phyloP scores from a whole-genome alignment of 2,329 filamentous ascomycete species.

The Colletotrichum falcatum region DNA sequence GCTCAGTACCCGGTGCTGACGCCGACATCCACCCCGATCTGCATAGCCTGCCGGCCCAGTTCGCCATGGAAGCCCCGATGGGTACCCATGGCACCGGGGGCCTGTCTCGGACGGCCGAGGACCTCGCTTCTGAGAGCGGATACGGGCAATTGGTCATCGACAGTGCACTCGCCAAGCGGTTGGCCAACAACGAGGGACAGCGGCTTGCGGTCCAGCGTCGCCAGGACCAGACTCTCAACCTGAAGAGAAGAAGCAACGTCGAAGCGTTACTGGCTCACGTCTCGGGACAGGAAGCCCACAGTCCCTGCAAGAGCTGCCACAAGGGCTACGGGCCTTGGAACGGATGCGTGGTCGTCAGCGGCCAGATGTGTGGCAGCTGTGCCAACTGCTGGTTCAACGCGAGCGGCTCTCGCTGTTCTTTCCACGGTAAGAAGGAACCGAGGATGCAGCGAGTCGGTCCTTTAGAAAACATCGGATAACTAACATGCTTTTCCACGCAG shows the following conservation, averaged over 20 bases:
- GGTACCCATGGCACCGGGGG: conserved; percentile 26
- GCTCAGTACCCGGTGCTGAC: conserved; percentile 41
- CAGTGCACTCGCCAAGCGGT: conserved; percentile 65
- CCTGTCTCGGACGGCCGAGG: conserved; percentile 55
- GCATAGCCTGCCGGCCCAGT: conserved; percentile 44
- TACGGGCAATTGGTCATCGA: conserved; percentile 62
- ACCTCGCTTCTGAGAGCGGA: conserved; percentile 60
- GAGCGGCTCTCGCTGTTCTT: conserved; percentile 69
- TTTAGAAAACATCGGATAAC: background rate
- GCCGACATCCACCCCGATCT: conserved; percentile 45
- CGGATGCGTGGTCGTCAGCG: conserved; percentile 68
- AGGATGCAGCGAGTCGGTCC: background rate
- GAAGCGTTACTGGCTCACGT: conserved; percentile 70
- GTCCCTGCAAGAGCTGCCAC: conserved; percentile 70
- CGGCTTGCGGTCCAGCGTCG: conserved; percentile 65
- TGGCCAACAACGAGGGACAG: conserved; percentile 62
- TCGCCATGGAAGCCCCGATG: conserved; percentile 44
- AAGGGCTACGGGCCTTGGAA: conserved; percentile 72
- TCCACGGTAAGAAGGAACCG: conserved; percentile 61
- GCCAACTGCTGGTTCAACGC: conserved; percentile 75
- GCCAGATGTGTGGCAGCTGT: conserved; percentile 71
- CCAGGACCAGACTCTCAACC: conserved; percentile 65
- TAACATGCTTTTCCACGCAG: conserved; percentile 46
- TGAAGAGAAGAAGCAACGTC: conserved; percentile 69
- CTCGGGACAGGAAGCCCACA: conserved; percentile 60